Evolutionary conservation across 192 early-diverging fungal species (phyloP).

Genomic region (Coemansia sp.): DNA sequence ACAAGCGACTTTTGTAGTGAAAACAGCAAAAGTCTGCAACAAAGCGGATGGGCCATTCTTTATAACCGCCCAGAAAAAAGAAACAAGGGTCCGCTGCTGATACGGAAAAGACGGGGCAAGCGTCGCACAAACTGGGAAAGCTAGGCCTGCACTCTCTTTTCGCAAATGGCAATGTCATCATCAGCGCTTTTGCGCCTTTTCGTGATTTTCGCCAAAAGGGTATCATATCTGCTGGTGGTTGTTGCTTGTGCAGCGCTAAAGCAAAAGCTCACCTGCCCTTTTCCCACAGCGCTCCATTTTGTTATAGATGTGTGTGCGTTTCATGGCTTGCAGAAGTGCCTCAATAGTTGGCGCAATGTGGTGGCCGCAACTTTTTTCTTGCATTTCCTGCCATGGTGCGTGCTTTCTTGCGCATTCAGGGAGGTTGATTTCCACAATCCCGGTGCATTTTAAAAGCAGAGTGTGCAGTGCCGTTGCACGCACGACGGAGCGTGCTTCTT

Average conservation of each 20-base stretch:
- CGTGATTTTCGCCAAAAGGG: conserved; percentile 9
- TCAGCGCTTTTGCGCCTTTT: conserved; percentile 1
- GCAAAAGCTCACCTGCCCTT: background rate
- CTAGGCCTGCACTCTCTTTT: background rate
- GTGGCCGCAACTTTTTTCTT: background rate
- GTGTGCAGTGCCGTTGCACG: background rate
- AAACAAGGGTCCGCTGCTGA: background rate
- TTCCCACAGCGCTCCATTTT: conserved; percentile 1
- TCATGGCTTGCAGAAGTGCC: conserved; percentile 10
- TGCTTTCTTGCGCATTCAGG: background rate
- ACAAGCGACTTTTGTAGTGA: background rate
- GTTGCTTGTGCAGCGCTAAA: conserved; percentile 1
- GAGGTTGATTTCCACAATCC: background rate
- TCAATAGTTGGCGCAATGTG: background rate
- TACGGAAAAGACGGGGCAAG: background rate
- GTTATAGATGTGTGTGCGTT: conserved; percentile 4
- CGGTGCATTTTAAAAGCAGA: background rate
- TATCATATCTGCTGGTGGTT: background rate
- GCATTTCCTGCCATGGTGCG: background rate
- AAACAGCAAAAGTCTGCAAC: background rate
- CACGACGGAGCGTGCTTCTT: background rate
- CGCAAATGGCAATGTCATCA: conserved; percentile 1
- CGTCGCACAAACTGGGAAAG: background rate
- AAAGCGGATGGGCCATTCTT: background rate
- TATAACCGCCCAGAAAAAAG: background rate